Evolutionary conservation across 2,329 filamentous ascomycete species (phyloP).

Genomic region (Monascus ruber): DNA sequence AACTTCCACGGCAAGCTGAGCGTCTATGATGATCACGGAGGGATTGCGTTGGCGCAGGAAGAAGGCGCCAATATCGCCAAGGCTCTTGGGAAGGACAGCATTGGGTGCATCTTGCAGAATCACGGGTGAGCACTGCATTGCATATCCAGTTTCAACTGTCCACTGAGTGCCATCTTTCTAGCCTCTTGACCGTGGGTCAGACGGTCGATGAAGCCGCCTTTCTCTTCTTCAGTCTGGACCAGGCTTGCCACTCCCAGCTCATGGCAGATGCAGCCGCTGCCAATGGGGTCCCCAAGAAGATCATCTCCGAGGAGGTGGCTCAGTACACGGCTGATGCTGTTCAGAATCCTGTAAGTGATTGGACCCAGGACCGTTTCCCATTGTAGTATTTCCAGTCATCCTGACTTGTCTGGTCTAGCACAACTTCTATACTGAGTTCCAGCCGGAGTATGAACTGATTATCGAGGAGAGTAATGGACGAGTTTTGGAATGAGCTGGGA

Average conservation of each 20-base stretch:
- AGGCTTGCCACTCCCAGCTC: slow-evolving; percentile 31
- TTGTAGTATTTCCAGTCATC: background rate
- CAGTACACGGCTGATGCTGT: slow-evolving; percentile 24
- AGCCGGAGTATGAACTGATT: slow-evolving; percentile 27
- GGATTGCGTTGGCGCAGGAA: slow-evolving; percentile 29
- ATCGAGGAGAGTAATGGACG: slow-evolving; percentile 27
- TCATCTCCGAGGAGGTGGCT: slow-evolving; percentile 23
- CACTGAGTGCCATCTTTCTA: slow-evolving; percentile 2
- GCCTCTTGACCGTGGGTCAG: slow-evolving; percentile 28
- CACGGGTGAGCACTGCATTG: slow-evolving; percentile 20
- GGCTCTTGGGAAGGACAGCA: slow-evolving; percentile 28
- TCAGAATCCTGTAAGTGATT: slow-evolving; percentile 22
- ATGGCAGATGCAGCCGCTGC: slow-evolving; percentile 31
- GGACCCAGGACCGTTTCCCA: too few relatives aligned
- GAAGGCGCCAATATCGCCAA: slow-evolving; percentile 28
- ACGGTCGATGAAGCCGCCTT: slow-evolving; percentile 32
- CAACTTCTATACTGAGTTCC: slow-evolving; percentile 29
- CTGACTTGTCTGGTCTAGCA: slow-evolving; percentile 12
- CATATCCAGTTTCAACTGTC: too few relatives aligned
- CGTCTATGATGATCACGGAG: slow-evolving; percentile 30
- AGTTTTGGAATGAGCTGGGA: slow-evolving; percentile 11
- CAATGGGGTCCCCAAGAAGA: slow-evolving; percentile 24
- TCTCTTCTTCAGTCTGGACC: slow-evolving; percentile 29
- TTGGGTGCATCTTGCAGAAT: slow-evolving; percentile 31
- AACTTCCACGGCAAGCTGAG: slow-evolving; percentile 27